Percentiles rank a stretch among this genome's conserved stretches.
Conservation (phyloP, 2,329 filamentous ascomycete species). For the Hypoxylon sp. region DNA sequence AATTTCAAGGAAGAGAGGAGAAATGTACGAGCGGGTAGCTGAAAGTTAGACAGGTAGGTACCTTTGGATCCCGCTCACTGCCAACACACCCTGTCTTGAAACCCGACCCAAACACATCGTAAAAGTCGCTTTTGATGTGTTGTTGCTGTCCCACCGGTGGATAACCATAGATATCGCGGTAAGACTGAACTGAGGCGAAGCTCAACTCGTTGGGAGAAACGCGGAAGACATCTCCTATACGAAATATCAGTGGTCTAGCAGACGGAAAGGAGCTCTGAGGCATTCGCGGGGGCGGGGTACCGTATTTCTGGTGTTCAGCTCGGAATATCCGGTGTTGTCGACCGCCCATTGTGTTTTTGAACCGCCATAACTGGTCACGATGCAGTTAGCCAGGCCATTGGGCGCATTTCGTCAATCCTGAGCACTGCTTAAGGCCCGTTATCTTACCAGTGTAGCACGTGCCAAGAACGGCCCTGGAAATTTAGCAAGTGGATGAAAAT, state of each 20-base stretch:
- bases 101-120: slow-evolving; percentile 40
- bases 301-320: slow-evolving; percentile 36
- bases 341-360: slow-evolving; percentile 40
- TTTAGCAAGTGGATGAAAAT: slow-evolving; percentile 42
- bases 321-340: slow-evolving; percentile 29
- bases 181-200: slow-evolving; percentile 37
- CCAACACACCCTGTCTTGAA: slow-evolving; percentile 40
- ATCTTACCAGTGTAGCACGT: slow-evolving; percentile 30
- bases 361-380: slow-evolving; percentile 38
- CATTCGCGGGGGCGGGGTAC: slow-evolving; percentile 17
- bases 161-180: slow-evolving; percentile 40
- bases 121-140: slow-evolving; percentile 41
- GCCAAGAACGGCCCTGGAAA: slow-evolving; percentile 38
- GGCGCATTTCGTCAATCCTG: not conserved
- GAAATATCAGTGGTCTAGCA: slow-evolving; percentile 2
- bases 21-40: not conserved
- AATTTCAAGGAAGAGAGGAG: not conserved
- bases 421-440: not conserved
- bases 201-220: slow-evolving; percentile 44
- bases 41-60: not conserved
- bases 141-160: slow-evolving; percentile 23
- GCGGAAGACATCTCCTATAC: slow-evolving; percentile 38
- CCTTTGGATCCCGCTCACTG: slow-evolving; percentile 40
- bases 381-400: not conserved
- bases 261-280: not conserved